Conservation (phyloP, 2,329 filamentous ascomycete species). For the Paraconiothyrium brasiliense region DNA sequence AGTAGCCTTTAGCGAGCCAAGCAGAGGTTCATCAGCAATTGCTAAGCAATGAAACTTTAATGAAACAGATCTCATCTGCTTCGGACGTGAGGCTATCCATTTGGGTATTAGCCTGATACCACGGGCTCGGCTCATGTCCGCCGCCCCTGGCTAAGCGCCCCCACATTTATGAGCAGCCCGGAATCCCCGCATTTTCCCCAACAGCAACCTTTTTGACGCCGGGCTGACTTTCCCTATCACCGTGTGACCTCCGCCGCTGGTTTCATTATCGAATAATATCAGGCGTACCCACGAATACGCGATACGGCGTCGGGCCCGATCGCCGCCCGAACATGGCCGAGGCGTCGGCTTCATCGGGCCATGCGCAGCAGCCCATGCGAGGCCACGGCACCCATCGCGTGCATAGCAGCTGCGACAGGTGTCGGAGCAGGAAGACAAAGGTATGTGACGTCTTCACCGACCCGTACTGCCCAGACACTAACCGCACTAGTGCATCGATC, state of each 20-base stretch:
- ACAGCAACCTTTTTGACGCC: conserved; percentile 18
- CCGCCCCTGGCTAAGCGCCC: conserved; percentile 27
- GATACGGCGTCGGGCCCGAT: conserved; percentile 11
- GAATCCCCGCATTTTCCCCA: conserved; percentile 28
- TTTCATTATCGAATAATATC: conserved; percentile 32
- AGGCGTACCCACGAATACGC: conserved; percentile 17
- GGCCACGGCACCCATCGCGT: conserved; percentile 44
- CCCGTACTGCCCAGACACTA: conserved; percentile 33
- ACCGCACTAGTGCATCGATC: conserved; percentile 49
- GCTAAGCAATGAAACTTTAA: conserved; percentile 11
- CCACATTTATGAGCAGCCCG: conserved; percentile 27
- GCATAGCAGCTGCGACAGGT: conserved; percentile 50
- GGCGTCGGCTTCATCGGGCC: conserved; percentile 27
- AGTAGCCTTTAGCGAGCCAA: not conserved
- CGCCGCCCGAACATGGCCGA: conserved; percentile 37
- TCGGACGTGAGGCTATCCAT: conserved; percentile 5
- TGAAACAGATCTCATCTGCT: conserved; percentile 1
- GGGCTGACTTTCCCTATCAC: conserved; percentile 22
- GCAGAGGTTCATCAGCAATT: not conserved
- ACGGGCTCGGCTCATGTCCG: conserved; percentile 1
- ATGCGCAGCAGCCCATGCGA: conserved; percentile 26
- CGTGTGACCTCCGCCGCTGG: conserved; percentile 24
- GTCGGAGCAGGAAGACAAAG: conserved; percentile 51
- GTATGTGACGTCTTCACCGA: conserved; percentile 26
- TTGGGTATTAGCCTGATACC: conserved; percentile 16